These are phyloP conservation scores for Durusdinium trenchii DNA, from an alignment of 73 alveolate genomes.

Conservation along the genomic window DNA sequence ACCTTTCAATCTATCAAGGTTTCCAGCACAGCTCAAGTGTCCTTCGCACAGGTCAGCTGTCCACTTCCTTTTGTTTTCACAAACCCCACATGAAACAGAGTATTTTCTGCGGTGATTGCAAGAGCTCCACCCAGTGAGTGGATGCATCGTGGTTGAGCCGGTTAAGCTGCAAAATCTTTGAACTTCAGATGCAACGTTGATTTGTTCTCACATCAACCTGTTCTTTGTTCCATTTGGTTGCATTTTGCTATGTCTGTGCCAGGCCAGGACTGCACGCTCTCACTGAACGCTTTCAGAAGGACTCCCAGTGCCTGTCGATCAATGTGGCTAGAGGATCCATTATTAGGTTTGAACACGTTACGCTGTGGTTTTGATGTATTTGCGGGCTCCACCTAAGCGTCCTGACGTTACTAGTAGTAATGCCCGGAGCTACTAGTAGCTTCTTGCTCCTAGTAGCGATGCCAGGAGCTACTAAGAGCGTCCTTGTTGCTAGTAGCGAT, in stretches of 20 bases:
- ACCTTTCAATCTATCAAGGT: too few relatives aligned
- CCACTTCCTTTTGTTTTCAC: not conserved
- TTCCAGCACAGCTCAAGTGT: too few relatives aligned
- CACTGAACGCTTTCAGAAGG: slow-evolving; percentile 94
- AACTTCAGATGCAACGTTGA: not conserved
- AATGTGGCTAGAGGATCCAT: too few relatives aligned
- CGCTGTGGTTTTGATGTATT: too few relatives aligned
- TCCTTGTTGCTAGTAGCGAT: too few relatives aligned
- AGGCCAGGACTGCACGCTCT: slow-evolving; percentile 88
- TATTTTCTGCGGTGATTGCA: not conserved
- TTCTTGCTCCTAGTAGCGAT: too few relatives aligned
- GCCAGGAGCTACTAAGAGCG: too few relatives aligned
- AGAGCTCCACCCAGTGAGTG: not conserved
- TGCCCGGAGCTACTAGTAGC: too few relatives aligned
- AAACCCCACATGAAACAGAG: not conserved
- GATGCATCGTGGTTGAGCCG: not conserved
- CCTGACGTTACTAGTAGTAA: not conserved
- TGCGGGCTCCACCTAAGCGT: too few relatives aligned
- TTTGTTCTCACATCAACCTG: not conserved
- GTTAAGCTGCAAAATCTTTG: not conserved
- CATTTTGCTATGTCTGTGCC: not conserved
- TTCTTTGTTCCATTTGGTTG: not conserved
- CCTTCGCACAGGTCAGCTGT: too few relatives aligned
- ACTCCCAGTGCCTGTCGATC: too few relatives aligned
- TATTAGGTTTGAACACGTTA: too few relatives aligned